Conservation (phyloP, 108 stramenopile genomes). For the Skeletonema potamos region DNA sequence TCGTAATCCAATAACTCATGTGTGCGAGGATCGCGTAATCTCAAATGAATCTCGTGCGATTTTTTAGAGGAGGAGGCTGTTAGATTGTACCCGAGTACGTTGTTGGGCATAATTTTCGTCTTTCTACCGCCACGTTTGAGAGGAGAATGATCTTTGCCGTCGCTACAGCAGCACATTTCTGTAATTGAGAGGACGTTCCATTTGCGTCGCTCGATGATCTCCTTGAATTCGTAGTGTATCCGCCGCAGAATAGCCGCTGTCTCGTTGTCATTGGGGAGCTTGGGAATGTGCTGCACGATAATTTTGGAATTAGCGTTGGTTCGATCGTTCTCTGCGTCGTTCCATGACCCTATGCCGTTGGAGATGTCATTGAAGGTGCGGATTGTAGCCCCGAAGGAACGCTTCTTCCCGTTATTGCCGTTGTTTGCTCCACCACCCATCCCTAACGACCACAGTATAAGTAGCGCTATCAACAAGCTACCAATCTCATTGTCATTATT, state of each 20-base stretch:
- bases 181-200: conserved; percentile 67
- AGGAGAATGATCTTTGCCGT: conserved; percentile 54
- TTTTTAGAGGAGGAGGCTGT: conserved; percentile 26
- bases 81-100: conserved; percentile 82
- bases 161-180: conserved; percentile 86
- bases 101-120: conserved; percentile 45
- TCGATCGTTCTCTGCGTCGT: background rate
- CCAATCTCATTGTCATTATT: no score
- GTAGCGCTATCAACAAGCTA: no score
- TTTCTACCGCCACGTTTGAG: background rate
- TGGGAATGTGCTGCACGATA: conserved; percentile 32
- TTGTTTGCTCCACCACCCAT: background rate
- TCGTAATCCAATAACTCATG: conserved; percentile 58
- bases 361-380: conserved; percentile 27
- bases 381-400: conserved; percentile 28
- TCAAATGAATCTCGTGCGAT: conserved; percentile 68
- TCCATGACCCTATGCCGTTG: conserved; percentile 4
- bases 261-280: conserved; percentile 42
- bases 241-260: conserved; percentile 51
- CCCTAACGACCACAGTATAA: background rate
- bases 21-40: conserved; percentile 60
- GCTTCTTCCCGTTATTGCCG: conserved; percentile 6
- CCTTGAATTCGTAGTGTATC: conserved; percentile 66
- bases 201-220: conserved; percentile 58
- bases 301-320: conserved; percentile 4